Base-by-base conservation (phyloP, 2,329 filamentous ascomycete species). In the Cercospora zeina region DNA sequence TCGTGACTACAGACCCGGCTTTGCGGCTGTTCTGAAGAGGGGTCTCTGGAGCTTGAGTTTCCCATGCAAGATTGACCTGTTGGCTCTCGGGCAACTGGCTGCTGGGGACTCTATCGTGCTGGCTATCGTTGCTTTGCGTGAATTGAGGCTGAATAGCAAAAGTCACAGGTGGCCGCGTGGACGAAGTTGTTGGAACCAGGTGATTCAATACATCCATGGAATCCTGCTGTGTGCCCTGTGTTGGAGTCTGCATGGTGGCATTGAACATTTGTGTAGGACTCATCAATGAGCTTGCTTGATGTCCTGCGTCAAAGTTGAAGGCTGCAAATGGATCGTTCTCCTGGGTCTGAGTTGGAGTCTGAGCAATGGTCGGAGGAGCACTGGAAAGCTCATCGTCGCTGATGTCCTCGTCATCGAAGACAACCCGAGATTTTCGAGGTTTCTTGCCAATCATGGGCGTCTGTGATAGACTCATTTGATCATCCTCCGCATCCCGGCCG, bases 201-300 rank as follows among this genome's bases (percentile, higher is more conserved):
- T 69, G 62, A 9, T 69, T 70, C n/a, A 76, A 63, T 33, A 75
- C 68, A 47, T 72, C 74, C 45, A 76, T 64, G 7, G 82, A 83
- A 64, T 83, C 81, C 65, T 77, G 70, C 55, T 72, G 72, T 7
- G 68, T 71, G 1, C 65, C 62, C 59, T 74, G 73, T n/a, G 73
- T 71, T 8, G 72, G 73, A 2, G 71, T 73, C 49, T 73, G 71
- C 73, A 74, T 74, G 2, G 73, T 74, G 4, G 73, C 73, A 34
- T 72, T 68, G 68, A 74, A 74, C 11, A 72, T 72, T 58, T 74
- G 73, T 2, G 73, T 74, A 16, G 72, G 72, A 59, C 71, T 73
- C 68, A 74, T 69, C 50, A 74, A 61, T 10, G 67, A 66, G 49
- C 58, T 65, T n/a, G 62, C 66, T 13, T 58, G 54, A 21, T 65